A percentile compares a stretch with the other conserved stretches of the same genome.
These are phyloP conservation scores for Groenewaldozyma salmanticensis DNA, from an alignment of 805 yeast species.

Conservation along the genomic window DNA sequence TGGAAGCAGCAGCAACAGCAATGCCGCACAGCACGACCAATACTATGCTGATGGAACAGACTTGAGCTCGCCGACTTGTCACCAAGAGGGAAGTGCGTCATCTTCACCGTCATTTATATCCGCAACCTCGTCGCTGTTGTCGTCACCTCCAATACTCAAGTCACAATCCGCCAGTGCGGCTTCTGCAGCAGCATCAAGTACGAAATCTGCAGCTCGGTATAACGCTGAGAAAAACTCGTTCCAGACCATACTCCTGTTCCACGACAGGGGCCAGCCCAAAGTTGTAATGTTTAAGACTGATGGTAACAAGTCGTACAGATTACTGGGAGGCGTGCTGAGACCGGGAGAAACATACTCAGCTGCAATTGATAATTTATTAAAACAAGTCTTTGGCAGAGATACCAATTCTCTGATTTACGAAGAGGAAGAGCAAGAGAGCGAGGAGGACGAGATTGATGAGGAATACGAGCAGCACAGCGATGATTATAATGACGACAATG, in stretches of 20 bases:
- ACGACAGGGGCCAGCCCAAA: slow-evolving; percentile 28
- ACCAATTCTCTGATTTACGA: background rate
- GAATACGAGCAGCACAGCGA: background rate
- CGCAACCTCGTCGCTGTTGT: slow-evolving; percentile 19
- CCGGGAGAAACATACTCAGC: slow-evolving; percentile 17
- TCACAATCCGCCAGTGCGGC: slow-evolving; percentile 16
- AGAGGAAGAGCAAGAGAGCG: background rate
- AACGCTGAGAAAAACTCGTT: slow-evolving; percentile 21
- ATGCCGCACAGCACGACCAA: background rate
- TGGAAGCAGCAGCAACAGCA: background rate
- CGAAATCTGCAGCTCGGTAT: slow-evolving; percentile 23
- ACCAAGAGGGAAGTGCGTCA: background rate
- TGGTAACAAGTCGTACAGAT: slow-evolving; percentile 22
- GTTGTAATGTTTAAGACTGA: slow-evolving; percentile 22
- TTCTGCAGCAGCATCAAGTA: slow-evolving; percentile 24
- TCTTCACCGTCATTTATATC: too few species aligned
- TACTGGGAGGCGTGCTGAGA: slow-evolving; percentile 17
- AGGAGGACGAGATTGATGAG: background rate
- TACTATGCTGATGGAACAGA: too few species aligned
- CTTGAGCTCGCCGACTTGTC: background rate
- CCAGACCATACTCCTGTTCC: slow-evolving; percentile 25
- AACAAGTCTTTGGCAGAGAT: background rate
- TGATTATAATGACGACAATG: slow-evolving; percentile 15
- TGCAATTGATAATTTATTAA: too few species aligned
- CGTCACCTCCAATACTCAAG: background rate